Percentiles rank a stretch among this genome's conserved stretches.
Evolutionary conservation across 2,329 filamentous ascomycete genomes (phyloP).

Genomic region (Eutypella sp.): DNA sequence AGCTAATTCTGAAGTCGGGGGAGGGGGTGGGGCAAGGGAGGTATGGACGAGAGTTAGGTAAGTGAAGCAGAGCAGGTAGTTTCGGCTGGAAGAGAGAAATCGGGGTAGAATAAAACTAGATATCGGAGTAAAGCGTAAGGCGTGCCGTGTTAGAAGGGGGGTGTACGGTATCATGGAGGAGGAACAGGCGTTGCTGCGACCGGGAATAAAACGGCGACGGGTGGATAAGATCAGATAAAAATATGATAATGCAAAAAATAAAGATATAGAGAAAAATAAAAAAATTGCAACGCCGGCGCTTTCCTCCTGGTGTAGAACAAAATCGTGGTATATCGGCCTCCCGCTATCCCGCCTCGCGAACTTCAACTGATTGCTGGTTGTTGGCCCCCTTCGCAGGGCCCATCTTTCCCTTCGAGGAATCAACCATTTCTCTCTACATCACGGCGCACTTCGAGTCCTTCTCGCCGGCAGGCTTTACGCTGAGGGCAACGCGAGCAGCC

Average conservation of each 20-base stretch:
- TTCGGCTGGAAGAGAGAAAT: not conserved
- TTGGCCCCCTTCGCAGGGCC: not conserved
- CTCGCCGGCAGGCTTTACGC: slow-evolving; percentile 61
- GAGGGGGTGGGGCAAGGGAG: no score
- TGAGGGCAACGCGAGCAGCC: slow-evolving; percentile 86
- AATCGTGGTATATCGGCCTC: not conserved
- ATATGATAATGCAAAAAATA: not conserved
- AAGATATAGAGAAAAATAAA: not conserved
- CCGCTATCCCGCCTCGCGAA: not conserved
- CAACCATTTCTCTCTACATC: slow-evolving; percentile 39
- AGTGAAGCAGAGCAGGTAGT: not conserved
- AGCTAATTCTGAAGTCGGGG: not conserved
- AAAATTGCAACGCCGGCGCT: not conserved
- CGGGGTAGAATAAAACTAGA: not conserved
- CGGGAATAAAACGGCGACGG: no score
- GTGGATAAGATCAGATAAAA: no score
- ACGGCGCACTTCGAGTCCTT: slow-evolving; percentile 52
- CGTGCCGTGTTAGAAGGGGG: not conserved
- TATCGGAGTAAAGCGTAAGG: not conserved
- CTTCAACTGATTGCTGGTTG: not conserved
- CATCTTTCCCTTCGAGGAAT: not conserved
- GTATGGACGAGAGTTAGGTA: no score
- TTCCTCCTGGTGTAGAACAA: not conserved
- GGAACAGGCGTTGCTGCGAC: not conserved
- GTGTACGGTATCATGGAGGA: not conserved